Evolutionary conservation across 108 stramenopile genomes (phyloP).

Genomic region (Skeletonema menzelii): DNA sequence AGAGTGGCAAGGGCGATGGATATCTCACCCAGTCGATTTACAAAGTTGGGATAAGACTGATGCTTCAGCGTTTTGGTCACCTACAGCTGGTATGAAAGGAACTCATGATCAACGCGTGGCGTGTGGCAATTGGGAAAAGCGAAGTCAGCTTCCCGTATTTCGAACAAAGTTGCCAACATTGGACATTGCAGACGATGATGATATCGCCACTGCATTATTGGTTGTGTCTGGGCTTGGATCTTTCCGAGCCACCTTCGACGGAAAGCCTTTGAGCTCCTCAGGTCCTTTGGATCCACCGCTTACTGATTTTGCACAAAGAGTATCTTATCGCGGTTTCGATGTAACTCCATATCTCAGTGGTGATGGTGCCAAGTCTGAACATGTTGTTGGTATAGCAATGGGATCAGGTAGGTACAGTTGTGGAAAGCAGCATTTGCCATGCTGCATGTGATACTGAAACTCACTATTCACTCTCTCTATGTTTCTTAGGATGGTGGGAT

Average conservation of each 20-base stretch:
- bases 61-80: conserved; percentile 28
- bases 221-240: conserved; percentile 50
- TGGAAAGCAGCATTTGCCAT: neutral
- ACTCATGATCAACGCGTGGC: conserved; percentile 8
- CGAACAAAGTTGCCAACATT: conserved; percentile 13
- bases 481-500: conserved; percentile 54
- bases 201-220: conserved; percentile 41
- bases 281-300: conserved; percentile 58
- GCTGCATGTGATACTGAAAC: neutral
- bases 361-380: conserved; percentile 1
- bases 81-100: neutral
- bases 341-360: conserved; percentile 33
- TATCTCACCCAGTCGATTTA: conserved; percentile 42
- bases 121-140: conserved; percentile 43
- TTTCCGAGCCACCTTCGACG: conserved; percentile 47
- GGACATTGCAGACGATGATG: conserved; percentile 6
- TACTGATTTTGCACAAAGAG: conserved; percentile 54
- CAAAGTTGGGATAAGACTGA: conserved; percentile 26
- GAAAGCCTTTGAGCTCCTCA: conserved; percentile 36
- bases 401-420: conserved; percentile 20
- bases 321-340: conserved; percentile 54
- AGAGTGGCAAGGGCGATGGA: conserved; percentile 38
- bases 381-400: conserved; percentile 45
- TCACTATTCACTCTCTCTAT: neutral
- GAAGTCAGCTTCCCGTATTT: conserved; percentile 43